Evolutionary conservation across 108 stramenopile species (phyloP).

Genomic region (Cyclostephanos invisitatus): DNA sequence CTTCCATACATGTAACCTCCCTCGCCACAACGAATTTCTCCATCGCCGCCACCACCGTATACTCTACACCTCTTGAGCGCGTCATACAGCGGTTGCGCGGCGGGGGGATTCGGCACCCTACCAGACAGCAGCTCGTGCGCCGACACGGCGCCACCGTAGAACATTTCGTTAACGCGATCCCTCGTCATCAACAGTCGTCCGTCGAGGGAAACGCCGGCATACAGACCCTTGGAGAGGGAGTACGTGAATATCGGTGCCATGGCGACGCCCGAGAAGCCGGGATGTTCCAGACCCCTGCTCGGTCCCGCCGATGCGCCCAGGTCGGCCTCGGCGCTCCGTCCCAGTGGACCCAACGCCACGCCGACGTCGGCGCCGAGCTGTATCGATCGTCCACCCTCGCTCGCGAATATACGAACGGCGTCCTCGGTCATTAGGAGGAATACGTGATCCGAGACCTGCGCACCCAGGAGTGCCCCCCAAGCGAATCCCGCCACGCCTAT

Average conservation of each 20-base stretch:
- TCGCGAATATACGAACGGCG: slow-evolving; percentile 67
- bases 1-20: not conserved
- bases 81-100: slow-evolving; percentile 90
- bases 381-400: slow-evolving; percentile 68
- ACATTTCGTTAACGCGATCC: slow-evolving; percentile 92
- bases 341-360: slow-evolving; percentile 94
- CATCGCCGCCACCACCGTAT: slow-evolving; percentile 48
- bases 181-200: slow-evolving; percentile 85
- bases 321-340: slow-evolving; percentile 88
- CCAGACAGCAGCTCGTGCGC: slow-evolving; percentile 73
- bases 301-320: slow-evolving; percentile 61
- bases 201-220: slow-evolving; percentile 92
- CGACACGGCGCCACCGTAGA: slow-evolving; percentile 85
- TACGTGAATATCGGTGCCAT: slow-evolving; percentile 95
- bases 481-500: slow-evolving; percentile 82
- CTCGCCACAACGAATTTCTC: slow-evolving; percentile 19
- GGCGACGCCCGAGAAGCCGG: slow-evolving; percentile 20
- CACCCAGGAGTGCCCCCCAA: slow-evolving; percentile 88
- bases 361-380: slow-evolving; percentile 95
- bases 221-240: slow-evolving; percentile 88
- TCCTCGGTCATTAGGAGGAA: slow-evolving; percentile 93
- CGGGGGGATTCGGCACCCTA: slow-evolving; percentile 73
- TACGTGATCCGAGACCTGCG: slow-evolving; percentile 88
- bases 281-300: slow-evolving; percentile 21
- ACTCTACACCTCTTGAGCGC: slow-evolving; percentile 81